Percentiles rank a stretch among this genome's conserved stretches.
Evolutionary conservation across 73 alveolate genomes (phyloP).

Genomic region (Tetrahymena malaccensis): DNA sequence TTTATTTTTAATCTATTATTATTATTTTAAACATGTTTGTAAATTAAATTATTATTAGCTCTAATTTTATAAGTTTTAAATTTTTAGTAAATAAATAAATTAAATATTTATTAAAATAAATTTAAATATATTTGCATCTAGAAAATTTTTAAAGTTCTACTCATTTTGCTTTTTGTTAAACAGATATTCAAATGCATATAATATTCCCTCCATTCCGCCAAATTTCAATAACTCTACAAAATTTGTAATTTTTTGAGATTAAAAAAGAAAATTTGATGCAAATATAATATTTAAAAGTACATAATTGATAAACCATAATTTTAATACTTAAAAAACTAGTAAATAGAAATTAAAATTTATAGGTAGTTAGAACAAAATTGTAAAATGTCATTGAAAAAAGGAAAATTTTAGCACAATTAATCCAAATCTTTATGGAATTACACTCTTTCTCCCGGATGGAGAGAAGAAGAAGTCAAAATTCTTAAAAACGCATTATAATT

Average conservation of each 20-base stretch:
- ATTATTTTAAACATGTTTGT: no score
- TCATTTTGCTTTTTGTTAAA: not conserved
- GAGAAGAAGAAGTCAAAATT: slow-evolving; percentile 63
- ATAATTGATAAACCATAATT: not conserved
- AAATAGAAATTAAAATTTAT: not conserved
- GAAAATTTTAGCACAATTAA: slow-evolving; percentile 15
- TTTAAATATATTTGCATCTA: not conserved
- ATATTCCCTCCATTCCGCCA: not conserved
- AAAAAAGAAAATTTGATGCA: not conserved
- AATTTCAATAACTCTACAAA: not conserved
- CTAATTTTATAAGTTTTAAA: no score
- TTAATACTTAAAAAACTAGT: not conserved
- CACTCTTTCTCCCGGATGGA: slow-evolving; percentile 82
- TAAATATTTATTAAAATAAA: no score
- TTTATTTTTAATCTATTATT: no score
- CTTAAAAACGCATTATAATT: slow-evolving; percentile 58
- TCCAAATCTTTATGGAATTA: slow-evolving; percentile 58
- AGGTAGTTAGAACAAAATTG: not conserved
- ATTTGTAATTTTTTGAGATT: not conserved
- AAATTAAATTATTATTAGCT: no score
- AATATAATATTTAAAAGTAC: not conserved
- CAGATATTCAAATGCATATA: not conserved
- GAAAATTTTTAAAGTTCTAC: not conserved
- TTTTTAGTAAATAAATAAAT: no score
- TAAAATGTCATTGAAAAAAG: not conserved